Evolutionary conservation across 2,329 filamentous ascomycete species (phyloP).

Genomic region (Ophiostoma australiae): DNA sequence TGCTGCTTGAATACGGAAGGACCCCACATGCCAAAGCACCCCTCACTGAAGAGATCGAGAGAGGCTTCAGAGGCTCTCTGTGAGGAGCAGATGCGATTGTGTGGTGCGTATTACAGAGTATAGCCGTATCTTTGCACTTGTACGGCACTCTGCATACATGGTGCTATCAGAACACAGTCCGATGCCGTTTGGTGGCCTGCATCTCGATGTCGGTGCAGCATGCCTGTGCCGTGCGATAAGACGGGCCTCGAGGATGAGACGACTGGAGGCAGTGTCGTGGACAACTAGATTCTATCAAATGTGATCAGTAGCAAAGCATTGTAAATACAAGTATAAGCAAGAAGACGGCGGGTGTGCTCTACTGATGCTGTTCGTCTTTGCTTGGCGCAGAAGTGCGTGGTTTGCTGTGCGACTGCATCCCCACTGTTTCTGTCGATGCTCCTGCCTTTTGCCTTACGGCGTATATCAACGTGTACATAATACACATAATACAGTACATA

Average conservation of each 20-base stretch:
- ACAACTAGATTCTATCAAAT: background rate
- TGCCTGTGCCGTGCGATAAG: background rate
- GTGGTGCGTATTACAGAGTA: background rate
- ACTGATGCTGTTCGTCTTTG: background rate
- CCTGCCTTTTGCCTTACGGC: background rate
- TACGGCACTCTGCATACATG: too few relatives aligned
- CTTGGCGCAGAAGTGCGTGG: background rate
- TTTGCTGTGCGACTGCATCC: background rate
- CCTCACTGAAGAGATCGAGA: background rate
- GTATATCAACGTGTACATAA: too few relatives aligned
- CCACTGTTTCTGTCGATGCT: slow-evolving; percentile 5
- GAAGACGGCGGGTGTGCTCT: background rate
- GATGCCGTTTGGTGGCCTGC: background rate
- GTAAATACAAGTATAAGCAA: background rate
- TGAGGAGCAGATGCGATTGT: background rate
- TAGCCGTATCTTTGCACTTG: too few relatives aligned
- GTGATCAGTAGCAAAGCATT: background rate
- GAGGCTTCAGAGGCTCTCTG: background rate
- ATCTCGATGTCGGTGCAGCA: background rate
- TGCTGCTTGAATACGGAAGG: background rate
- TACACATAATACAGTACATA: too few relatives aligned
- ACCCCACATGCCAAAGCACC: background rate
- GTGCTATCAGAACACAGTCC: background rate
- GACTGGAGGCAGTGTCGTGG: too few relatives aligned
- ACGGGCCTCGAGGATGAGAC: background rate